Evolutionary conservation across 2,329 filamentous ascomycete species (phyloP).

Genomic region (Aspergillus fijiensis): DNA sequence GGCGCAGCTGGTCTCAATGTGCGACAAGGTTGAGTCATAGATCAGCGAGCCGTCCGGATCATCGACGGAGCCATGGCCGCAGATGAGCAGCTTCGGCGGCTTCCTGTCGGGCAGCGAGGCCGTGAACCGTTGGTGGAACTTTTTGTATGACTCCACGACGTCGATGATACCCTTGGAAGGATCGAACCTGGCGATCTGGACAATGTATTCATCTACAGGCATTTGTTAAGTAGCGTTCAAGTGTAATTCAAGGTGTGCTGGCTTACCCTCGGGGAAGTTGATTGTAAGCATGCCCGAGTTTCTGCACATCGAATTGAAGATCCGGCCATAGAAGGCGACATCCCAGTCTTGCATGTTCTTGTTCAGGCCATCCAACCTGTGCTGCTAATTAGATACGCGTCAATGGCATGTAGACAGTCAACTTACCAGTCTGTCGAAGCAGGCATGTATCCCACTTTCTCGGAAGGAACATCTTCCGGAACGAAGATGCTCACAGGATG

Average conservation of each 20-base stretch:
- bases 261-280: constrained; percentile 38
- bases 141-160: constrained; percentile 72
- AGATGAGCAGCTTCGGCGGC: constrained; percentile 70
- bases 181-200: constrained; percentile 79
- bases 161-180: constrained; percentile 79
- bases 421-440: constrained; percentile 75
- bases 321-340: constrained; percentile 68
- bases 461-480: constrained; percentile 62
- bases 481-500: constrained; percentile 77
- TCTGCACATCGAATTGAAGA: constrained; percentile 65
- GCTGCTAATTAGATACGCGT: neutral
- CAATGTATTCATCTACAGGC: constrained; percentile 64
- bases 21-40: constrained; percentile 69
- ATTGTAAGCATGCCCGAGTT: constrained; percentile 52
- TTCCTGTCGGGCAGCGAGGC: constrained; percentile 50
- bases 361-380: constrained; percentile 73
- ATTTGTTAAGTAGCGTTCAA: neutral
- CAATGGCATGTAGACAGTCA: neutral
- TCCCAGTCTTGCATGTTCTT: constrained; percentile 71
- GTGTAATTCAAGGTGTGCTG: neutral
- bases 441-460: constrained; percentile 72
- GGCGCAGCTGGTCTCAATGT: constrained; percentile 63
- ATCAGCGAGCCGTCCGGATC: constrained; percentile 74
- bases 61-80: constrained; percentile 76
- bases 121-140: constrained; percentile 63